Base-by-base conservation (phyloP, 2,329 filamentous ascomycete species). In the Epichloe coenophiala region DNA sequence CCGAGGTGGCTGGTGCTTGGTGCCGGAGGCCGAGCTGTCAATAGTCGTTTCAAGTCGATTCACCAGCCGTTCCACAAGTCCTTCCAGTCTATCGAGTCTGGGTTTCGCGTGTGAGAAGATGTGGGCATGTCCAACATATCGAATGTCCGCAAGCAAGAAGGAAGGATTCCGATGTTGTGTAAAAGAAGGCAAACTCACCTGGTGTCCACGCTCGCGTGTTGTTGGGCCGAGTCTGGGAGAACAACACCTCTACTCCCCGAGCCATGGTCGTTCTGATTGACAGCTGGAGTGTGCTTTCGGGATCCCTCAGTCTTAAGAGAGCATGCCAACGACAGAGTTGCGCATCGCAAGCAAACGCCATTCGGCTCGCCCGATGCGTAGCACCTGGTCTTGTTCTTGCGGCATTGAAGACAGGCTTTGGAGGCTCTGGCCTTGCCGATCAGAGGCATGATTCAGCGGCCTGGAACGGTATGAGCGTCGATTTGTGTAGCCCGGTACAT, bases 361-460 rank as follows among this genome's bases (percentile, higher is more conserved):
- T 27, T 41, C 4, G 48, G 35, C n/a, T 43, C 43, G 0, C 48
- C 35, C 0, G 56, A 57, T 2, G 54, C 49, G 17, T 62, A 61
- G 39, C 60, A 61, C 8, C 60, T 52, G 13, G 60, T 61, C 48
- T 62, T 62, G 44, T 58, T 49, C 23, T 54, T 57, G 38, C 56
- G 60, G 17, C 60, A 62, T 1, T 56, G 49, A 36, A 55, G 53
- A 43, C 60, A 62, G 5, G 60, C 60, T 44, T 57, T 59, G 1
- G 60, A 60, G 9, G 60, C 60, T 48, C 60, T 56, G 9, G 52
- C 59, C 1, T 50, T 37, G 21, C 58, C 45, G 15, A 56, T 17
- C 8, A 59, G 56, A 21, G 60, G 58, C 59, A 62, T 62, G 13
- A 43, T 39, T 45, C 35, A 42, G 19, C 40, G 11, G 17, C 40